phyloP scores from a whole-genome alignment of 1,139 yeast species.

The Barnettozyma hawaiiensis region DNA sequence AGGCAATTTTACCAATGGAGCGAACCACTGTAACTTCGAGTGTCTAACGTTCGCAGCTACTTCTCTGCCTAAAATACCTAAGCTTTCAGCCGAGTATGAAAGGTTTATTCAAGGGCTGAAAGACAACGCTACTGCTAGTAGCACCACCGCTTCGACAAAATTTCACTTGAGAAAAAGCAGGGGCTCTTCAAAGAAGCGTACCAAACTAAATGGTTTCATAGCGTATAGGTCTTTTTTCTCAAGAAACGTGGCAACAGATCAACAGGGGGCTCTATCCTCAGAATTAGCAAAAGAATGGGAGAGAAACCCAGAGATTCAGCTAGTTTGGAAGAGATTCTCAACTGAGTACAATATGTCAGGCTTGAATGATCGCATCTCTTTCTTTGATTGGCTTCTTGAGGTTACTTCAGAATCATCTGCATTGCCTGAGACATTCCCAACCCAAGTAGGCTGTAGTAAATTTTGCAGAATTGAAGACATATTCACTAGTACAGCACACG shows the following conservation, averaged over 20 bases:
- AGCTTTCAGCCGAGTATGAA: neutral
- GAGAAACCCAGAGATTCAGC: constrained; percentile 25
- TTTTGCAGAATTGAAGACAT: too few species aligned
- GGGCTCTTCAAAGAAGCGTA: neutral
- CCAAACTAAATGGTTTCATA: constrained; percentile 25
- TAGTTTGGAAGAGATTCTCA: constrained; percentile 33
- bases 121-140: too few species aligned
- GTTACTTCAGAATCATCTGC: neutral
- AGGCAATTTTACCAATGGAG: neutral
- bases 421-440: neutral
- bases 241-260: constrained; percentile 25
- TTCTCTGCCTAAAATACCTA: neutral
- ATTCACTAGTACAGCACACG: too few species aligned
- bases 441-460: too few species aligned
- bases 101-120: neutral
- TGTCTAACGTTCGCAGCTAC: neutral
- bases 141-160: too few species aligned
- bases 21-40: too few species aligned
- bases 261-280: constrained; percentile 24
- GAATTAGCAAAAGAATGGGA: constrained; percentile 31
- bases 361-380: neutral
- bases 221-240: constrained; percentile 37
- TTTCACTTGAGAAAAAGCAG: neutral
- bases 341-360: constrained; percentile 19
- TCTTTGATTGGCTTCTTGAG: neutral